Conservation (phyloP, 148 eudicot species). For the Persicaria tinctoria region DNA sequence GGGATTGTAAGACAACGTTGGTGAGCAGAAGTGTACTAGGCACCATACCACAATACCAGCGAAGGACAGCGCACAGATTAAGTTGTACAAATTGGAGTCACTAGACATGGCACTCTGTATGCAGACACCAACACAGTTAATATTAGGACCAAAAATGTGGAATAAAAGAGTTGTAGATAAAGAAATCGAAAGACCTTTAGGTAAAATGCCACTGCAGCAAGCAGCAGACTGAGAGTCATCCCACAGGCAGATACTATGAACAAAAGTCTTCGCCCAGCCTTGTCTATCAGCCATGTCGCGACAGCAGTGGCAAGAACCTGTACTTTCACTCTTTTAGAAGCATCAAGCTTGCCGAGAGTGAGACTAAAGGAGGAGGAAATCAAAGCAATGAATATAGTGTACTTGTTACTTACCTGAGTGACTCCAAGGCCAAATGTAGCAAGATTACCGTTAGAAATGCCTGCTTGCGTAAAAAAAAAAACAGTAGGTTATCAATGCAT, state of each 20-base stretch:
- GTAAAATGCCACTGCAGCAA: constrained; percentile 63
- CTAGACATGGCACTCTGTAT: constrained; percentile 39
- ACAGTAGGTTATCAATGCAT: neutral
- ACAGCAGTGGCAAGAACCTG: constrained; percentile 80
- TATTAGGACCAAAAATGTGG: neutral
- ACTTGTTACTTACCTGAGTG: constrained; percentile 47
- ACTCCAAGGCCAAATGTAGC: constrained; percentile 85
- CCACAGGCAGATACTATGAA: constrained; percentile 35
- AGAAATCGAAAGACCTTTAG: constrained; percentile 35
- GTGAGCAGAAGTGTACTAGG: too few relatives aligned
- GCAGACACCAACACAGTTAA: neutral
- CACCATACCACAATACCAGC: constrained; percentile 65
- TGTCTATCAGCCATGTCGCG: constrained; percentile 77
- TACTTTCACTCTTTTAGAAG: neutral
- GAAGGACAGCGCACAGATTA: constrained; percentile 49
- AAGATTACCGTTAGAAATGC: constrained; percentile 54
- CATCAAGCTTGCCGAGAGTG: neutral
- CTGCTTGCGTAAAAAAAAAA: constrained; percentile 15
- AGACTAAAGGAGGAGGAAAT: too few relatives aligned
- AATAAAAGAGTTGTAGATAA: neutral
- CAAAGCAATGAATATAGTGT: too few relatives aligned
- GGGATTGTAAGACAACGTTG: too few relatives aligned
- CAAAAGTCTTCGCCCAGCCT: constrained; percentile 69
- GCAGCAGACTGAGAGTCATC: constrained; percentile 1
- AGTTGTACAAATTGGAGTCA: constrained; percentile 30